Base-by-base conservation (phyloP, 768 basidiomycete species). In the Tylopilus felleus region DNA sequence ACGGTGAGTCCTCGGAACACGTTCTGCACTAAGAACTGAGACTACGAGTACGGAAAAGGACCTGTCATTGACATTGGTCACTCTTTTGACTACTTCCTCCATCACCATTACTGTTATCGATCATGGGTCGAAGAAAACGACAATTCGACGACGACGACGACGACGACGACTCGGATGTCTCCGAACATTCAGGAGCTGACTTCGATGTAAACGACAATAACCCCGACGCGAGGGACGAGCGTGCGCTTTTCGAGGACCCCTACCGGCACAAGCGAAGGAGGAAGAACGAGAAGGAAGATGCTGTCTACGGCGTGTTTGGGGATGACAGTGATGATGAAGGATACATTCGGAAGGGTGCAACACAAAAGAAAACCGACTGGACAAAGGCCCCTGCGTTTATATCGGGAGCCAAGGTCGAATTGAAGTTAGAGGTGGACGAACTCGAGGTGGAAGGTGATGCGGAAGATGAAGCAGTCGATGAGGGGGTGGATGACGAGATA, bases 311-410 rank as follows among this genome's bases (percentile, higher is more conserved):
- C 5, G 73, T 88, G 0, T 91, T 89, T 70, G 87, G 74, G 2
- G 82, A 84, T 5, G 83, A 88, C 50, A 86, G 84, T 58, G 86
- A 88, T 22, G 81, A 85, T 21, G 88, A 86, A 47, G 75, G 71
- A 23, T 62, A 62, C 43, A 61, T 58, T 47, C 60, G 55, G 38
- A 66, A 64, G 51, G 59, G 44, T 8, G 56, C 66, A 40, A 71
- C 59, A 49, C 60, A 65, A 50, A 79, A 76, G 65, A 78, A 74
- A 60, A 79, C 72, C 17, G 81, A 89, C 68, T 90, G 88, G 83
- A 79, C 87, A 23, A 88, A 85, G 73, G 84, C 85, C 3, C 90
- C 90, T 13, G 79, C 85, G 1, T 93, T 92, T 64, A 81, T 89
- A 13, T 78, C 83, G 1, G 76, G 83, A 17, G 78, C 82, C 55